Evolutionary conservation across 129 eudicot species (phyloP), one percentile per base, ranked within the genome.

Genomic region (Flaveria ramosissima): DNA sequence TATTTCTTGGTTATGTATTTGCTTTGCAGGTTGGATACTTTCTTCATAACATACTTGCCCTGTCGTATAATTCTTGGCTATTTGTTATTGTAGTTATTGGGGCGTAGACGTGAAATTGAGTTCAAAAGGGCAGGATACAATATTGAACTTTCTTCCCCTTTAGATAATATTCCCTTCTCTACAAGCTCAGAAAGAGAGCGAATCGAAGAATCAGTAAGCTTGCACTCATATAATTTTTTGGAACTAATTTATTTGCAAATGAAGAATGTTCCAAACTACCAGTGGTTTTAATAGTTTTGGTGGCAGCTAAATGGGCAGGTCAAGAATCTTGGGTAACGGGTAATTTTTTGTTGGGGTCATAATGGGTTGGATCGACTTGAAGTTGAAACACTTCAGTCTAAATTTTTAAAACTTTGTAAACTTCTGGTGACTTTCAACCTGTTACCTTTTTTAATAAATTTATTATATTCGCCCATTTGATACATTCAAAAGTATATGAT

Each of bases 81-180:
- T 57, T 51, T 80, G 64, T 77, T 61, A 57, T 46, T 72, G 67
- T 84, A 93, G 98, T 84, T 93, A 68, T 75, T 93, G 89, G 98
- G 98, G 17, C 91, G 96, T 36, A 86, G 98, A 71, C 97, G 98
- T 71, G 92, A 87, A 53, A 87, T 90, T 59, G 98, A 93, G 71
- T 81, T 90, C 46, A 84, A 77, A 82, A 87, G 89, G 80, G 96
- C 93, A 14, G 98, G 98, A 81, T 93, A 90, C 91, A 77, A 89
- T 85, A 85, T 71, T 12, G 96, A 93, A 66, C 91, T 87, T 77
- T 9, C 92, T 73, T 89, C 84, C 23, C 98, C 97, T 75, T 84
- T 93, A 77, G 98, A 93, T 84, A 90, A 93, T 72, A 83, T 87
- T 42, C 97, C 98, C 51, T 85, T 73, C 70, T 90, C 96, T 63